Base-by-base conservation (phyloP, 2,329 filamentous ascomycete genomes). In the Alternaria atra region DNA sequence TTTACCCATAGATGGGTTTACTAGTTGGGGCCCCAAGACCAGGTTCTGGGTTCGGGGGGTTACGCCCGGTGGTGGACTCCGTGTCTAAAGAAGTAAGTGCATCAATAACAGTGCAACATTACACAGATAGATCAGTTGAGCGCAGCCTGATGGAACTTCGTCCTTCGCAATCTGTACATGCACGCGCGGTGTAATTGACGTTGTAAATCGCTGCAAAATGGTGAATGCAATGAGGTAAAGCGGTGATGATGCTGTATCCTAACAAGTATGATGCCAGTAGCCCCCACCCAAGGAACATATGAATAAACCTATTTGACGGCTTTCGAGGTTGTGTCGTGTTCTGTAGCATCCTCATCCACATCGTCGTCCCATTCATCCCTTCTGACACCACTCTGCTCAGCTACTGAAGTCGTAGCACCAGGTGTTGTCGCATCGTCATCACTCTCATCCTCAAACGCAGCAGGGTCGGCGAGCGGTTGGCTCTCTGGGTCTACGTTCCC, bases 371-470 rank as follows among this genome's bases (percentile, higher is more conserved):
- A 80, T 57, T 80, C 78, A 25, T 77, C 76, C n/a, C 77, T 69
- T 30, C 71, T 62, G 1, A 80, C 75, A 3, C 76, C 77, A 35
- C 73, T 75, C 27, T 77, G 72, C 3, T 54, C 44, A 5, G 58
- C 54, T 5, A 61, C 55, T 40, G 63, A 67, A 34, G 58, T 47
- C 30, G 58, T 47, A 29, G 61, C 55, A 23, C 32, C 46, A 13
- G 68, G 63, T 2, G 66, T 76, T 32, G 77, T 76, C 17, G 77
- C 73, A 43, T 77, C 73, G 48, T 82, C 79, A 20, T 82, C 80
- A 55, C 80, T 81, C 47, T 78, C 75, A n/a, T 80, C 79, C 63
- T 83, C 82, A 56, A 84, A 84, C 2, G 80, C 79, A 1, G 76
- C 78, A 23, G 82, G 82, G 60, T 84, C 82, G 23, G 81, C 76